Percentiles rank a stretch among this genome's conserved stretches.
phyloP scores from a whole-genome alignment of 257 asterid genomes.

The Rauvolfia tetraphylla region DNA sequence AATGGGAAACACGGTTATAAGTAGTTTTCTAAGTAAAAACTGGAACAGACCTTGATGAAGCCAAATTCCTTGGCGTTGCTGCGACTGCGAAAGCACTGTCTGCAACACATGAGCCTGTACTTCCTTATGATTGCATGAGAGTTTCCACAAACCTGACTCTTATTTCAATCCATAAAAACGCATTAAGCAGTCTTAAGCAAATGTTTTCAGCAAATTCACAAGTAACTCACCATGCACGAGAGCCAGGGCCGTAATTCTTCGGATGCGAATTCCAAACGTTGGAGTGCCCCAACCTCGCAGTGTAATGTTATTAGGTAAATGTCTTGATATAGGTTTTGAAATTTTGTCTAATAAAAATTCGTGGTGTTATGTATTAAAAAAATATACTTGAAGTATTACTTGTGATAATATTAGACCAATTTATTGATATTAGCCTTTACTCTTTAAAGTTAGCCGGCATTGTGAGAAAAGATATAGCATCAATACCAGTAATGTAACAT shows the following conservation, averaged over 20 bases:
- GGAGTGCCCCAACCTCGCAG: slow-evolving; percentile 47
- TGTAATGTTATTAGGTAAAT: no score
- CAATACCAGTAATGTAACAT: no score
- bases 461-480: no score
- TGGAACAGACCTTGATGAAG: slow-evolving; percentile 32
- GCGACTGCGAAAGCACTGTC: slow-evolving; percentile 39
- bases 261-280: slow-evolving; percentile 52
- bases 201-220: no score
- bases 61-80: slow-evolving; percentile 41
- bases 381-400: no score
- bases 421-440: no score
- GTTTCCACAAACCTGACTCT: slow-evolving; percentile 38
- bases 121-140: slow-evolving; percentile 34
- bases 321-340: no score
- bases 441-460: no score
- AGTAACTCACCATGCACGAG: slow-evolving; percentile 31
- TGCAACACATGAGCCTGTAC: slow-evolving; percentile 37
- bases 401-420: no score
- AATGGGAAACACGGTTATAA: neutral
- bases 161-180: neutral
- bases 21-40: no score
- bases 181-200: neutral
- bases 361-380: no score
- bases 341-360: no score
- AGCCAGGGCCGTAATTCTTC: slow-evolving; percentile 47